A percentile compares a stretch with the other conserved stretches of the same genome.
phyloP scores from a whole-genome alignment of 345 rosid species.

The Bruguiera gymnorhiza region DNA sequence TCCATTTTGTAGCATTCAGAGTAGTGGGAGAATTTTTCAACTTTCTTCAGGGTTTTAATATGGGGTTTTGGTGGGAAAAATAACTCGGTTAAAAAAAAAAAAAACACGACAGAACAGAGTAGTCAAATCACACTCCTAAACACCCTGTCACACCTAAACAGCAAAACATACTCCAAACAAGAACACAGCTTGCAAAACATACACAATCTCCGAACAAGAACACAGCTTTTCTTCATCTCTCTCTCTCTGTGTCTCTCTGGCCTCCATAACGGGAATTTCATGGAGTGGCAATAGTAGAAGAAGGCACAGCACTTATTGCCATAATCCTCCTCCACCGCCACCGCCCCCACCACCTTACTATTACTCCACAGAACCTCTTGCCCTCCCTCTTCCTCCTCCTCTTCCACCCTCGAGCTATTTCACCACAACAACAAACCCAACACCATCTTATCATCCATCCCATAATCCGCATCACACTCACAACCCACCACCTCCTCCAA shows the following conservation, averaged over 20 bases:
- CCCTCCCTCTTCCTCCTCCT: slow-evolving; percentile 39
- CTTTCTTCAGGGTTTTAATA: background rate
- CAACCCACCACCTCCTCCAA: slow-evolving; percentile 30
- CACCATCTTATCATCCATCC: slow-evolving; percentile 28
- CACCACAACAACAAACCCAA: slow-evolving; percentile 2
- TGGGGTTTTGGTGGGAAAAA: background rate
- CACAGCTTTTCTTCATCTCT: background rate
- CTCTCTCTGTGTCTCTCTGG: background rate
- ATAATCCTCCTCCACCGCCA: slow-evolving; percentile 28
- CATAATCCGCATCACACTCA: slow-evolving; percentile 33
- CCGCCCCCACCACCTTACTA: slow-evolving; percentile 36
- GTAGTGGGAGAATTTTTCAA: too few species aligned
- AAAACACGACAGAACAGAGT: background rate
- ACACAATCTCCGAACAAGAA: background rate
- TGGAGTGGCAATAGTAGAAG: slow-evolving; percentile 65
- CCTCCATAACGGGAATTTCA: slow-evolving; percentile 60
- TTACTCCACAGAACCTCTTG: slow-evolving; percentile 17
- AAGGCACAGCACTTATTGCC: slow-evolving; percentile 36
- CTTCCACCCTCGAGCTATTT: slow-evolving; percentile 22
- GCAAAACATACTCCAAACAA: background rate
- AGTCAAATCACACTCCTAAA: background rate
- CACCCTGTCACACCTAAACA: background rate
- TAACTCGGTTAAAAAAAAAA: background rate
- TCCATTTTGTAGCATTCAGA: too few species aligned
- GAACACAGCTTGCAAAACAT: background rate